Percentiles rank a stretch among this genome's conserved stretches.
Evolutionary conservation across 805 yeast genomes (phyloP).

Genomic region (Yarrowia sp.): DNA sequence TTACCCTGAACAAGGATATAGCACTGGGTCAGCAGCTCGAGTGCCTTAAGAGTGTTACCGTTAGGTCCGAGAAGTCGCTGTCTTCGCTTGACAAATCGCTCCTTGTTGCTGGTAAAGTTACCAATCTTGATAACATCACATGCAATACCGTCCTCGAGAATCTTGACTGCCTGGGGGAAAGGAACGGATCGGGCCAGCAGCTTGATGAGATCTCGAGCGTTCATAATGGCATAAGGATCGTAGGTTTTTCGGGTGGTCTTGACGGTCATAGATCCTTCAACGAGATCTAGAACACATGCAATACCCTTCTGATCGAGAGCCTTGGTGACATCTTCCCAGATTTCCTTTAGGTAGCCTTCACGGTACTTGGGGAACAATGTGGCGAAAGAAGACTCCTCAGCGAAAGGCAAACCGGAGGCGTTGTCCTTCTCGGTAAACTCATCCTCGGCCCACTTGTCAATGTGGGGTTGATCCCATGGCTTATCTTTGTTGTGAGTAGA

Average conservation of each 20-base stretch:
- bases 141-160: slow-evolving; percentile 86
- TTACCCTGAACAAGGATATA: slow-evolving; percentile 95
- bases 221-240: slow-evolving; percentile 90
- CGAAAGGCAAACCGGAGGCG: slow-evolving; percentile 77
- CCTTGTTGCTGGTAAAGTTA: slow-evolving; percentile 81
- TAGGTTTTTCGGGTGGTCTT: slow-evolving; percentile 91
- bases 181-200: slow-evolving; percentile 94
- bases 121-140: slow-evolving; percentile 97
- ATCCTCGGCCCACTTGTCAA: slow-evolving; percentile 87
- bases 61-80: slow-evolving; percentile 95
- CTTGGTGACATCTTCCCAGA: slow-evolving; percentile 92
- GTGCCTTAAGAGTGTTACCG: slow-evolving; percentile 93
- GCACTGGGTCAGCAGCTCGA: slow-evolving; percentile 92
- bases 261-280: slow-evolving; percentile 97
- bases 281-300: slow-evolving; percentile 81
- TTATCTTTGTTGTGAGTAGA: slow-evolving; percentile 92
- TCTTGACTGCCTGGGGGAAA: slow-evolving; percentile 90
- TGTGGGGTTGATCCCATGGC: slow-evolving; percentile 96
- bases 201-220: slow-evolving; percentile 92
- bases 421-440: slow-evolving; percentile 90
- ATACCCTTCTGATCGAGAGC: slow-evolving; percentile 67
- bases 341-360: slow-evolving; percentile 79
- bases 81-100: slow-evolving; percentile 89
- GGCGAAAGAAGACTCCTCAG: slow-evolving; percentile 95
- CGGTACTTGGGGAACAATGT: slow-evolving; percentile 95